Percentiles rank a stretch among this genome's conserved stretches.
Conservation (phyloP, 1,139 yeast genomes). For the Debaryomycetaceae sp. region DNA sequence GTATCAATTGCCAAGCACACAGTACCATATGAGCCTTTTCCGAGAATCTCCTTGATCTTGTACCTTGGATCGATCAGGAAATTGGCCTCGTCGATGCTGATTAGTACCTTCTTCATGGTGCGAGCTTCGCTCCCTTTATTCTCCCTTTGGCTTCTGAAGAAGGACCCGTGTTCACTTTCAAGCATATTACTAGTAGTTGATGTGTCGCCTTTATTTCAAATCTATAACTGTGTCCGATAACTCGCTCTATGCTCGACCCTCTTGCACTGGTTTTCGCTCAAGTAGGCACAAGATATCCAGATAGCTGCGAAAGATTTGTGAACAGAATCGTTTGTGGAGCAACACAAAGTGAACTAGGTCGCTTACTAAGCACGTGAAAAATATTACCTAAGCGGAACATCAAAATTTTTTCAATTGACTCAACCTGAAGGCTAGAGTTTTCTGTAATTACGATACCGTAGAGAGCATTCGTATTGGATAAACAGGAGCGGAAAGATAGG, state of each 20-base stretch:
- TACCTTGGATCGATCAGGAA: conserved; percentile 69
- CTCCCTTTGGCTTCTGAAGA: conserved; percentile 1
- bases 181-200: neutral
- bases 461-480: neutral
- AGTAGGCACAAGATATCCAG: neutral
- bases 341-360: neutral
- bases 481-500: neutral
- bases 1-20: conserved; percentile 81
- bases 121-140: neutral
- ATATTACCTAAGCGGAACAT: neutral
- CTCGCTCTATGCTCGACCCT: too few relatives aligned
- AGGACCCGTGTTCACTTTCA: neutral
- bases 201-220: neutral
- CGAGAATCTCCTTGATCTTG: conserved; percentile 59
- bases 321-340: neutral
- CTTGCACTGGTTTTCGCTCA: neutral
- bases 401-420: neutral
- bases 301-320: neutral
- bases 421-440: too few relatives aligned
- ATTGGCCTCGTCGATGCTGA: conserved; percentile 25
- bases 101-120: neutral
- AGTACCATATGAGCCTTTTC: conserved; percentile 87
- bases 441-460: neutral
- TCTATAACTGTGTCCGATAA: too few relatives aligned
- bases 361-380: neutral